Conservation (phyloP, 78 protist species). For the Chrysochromulina parva region DNA sequence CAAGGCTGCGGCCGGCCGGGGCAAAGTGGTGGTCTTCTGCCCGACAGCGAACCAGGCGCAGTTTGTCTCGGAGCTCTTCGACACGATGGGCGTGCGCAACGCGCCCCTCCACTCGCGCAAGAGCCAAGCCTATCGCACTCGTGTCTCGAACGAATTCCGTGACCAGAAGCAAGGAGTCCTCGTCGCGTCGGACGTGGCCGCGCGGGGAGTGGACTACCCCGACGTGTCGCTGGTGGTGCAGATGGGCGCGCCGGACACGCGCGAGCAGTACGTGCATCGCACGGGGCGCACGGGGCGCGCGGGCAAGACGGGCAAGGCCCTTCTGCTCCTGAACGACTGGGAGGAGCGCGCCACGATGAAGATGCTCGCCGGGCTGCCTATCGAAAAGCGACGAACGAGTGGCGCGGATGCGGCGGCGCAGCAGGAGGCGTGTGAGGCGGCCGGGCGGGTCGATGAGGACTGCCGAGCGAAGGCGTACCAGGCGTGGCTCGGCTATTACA, state of each 20-base stretch:
- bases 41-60: too few species aligned
- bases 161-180: neutral
- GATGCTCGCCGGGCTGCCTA: neutral
- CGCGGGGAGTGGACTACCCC: conserved; percentile 82
- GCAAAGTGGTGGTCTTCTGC: too few species aligned
- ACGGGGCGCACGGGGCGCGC: conserved; percentile 71
- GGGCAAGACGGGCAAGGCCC: conserved; percentile 59
- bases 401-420: too few species aligned
- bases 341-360: neutral
- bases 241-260: neutral
- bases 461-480: conserved; percentile 6
- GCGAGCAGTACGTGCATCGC: conserved; percentile 72
- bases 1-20: too few species aligned
- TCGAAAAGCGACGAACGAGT: neutral
- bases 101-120: conserved; percentile 55
- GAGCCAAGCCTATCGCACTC: conserved; percentile 22
- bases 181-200: conserved; percentile 91
- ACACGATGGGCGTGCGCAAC: neutral
- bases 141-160: conserved; percentile 22
- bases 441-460: neutral
- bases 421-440: neutral
- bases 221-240: conserved; percentile 61
- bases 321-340: conserved; percentile 12
- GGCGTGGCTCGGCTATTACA: conserved; percentile 68
- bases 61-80: neutral